These are phyloP conservation scores for Trichosporon faecale DNA, from an alignment of 1,284 basidiomycete genomes.

Conservation along the genomic window DNA sequence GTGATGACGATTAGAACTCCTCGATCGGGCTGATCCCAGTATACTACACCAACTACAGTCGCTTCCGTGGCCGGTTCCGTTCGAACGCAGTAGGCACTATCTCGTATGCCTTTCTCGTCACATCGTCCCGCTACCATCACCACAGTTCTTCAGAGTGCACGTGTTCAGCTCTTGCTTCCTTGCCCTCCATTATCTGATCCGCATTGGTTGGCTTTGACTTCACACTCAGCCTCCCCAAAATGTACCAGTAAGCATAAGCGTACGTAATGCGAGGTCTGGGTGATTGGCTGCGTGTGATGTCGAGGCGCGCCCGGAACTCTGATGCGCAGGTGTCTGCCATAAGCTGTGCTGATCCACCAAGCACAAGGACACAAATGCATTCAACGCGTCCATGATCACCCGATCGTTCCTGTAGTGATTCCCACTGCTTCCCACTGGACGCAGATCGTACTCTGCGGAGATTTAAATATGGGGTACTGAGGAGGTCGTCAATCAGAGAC, in stretches of 20 bases:
- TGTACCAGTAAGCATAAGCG: neutral
- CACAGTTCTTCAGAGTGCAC: neutral
- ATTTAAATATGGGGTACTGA: neutral
- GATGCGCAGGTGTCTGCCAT: neutral
- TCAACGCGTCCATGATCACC: neutral
- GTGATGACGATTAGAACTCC: too few species aligned
- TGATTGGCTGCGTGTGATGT: neutral
- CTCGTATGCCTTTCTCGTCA: neutral
- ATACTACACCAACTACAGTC: too few species aligned
- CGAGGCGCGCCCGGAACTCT: neutral
- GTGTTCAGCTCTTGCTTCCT: neutral
- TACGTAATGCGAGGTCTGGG: neutral
- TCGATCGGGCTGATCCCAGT: too few species aligned
- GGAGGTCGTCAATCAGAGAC: neutral
- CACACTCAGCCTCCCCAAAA: neutral
- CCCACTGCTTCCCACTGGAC: neutral
- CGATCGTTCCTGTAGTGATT: neutral
- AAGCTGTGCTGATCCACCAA: neutral
- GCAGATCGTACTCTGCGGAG: neutral
- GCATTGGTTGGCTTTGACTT: neutral
- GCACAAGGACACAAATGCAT: neutral
- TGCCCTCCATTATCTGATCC: neutral
- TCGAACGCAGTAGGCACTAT: neutral
- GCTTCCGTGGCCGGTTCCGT: too few species aligned
- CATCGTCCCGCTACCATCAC: neutral